phyloP scores from a whole-genome alignment of 2,329 filamentous ascomycete species.

The Calonectria fujianensis region DNA sequence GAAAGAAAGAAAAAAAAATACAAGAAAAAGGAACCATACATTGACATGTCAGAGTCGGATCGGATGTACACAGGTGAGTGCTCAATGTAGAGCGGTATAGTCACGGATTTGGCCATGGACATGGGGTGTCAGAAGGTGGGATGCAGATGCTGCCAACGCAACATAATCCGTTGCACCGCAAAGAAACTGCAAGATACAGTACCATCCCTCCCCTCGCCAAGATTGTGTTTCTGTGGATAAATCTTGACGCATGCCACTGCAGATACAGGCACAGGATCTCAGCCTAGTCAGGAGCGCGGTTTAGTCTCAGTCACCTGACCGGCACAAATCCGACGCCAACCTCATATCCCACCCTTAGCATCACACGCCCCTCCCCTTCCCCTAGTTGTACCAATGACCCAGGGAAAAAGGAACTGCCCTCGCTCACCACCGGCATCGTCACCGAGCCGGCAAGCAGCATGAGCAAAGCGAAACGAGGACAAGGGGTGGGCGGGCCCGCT shows the following conservation, averaged over 20 bases:
- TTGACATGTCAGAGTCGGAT: constrained; percentile 24
- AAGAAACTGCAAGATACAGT: constrained; percentile 39
- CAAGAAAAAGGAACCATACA: background rate
- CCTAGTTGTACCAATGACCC: background rate
- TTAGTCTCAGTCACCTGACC: constrained; percentile 6
- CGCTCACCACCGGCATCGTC: constrained; percentile 41
- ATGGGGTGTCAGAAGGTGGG: constrained; percentile 26
- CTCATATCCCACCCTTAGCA: background rate
- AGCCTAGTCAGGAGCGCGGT: background rate
- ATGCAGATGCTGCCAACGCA: constrained; percentile 36
- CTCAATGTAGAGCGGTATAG: constrained; percentile 7
- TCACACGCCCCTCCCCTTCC: constrained; percentile 7
- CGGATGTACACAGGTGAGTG: background rate
- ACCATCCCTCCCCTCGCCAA: constrained; percentile 26
- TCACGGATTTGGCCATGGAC: constrained; percentile 19
- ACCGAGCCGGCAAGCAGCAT: constrained; percentile 47
- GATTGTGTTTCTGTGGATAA: constrained; percentile 32
- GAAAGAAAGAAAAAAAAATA: background rate
- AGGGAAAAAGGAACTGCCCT: constrained; percentile 8
- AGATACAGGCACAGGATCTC: constrained; percentile 34
- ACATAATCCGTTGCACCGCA: constrained; percentile 25
- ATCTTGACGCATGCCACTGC: constrained; percentile 11
- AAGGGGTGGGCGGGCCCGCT: constrained; percentile 21
- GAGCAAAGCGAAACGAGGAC: constrained; percentile 42
- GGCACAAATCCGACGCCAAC: constrained; percentile 3